A percentile compares a stretch with the other conserved stretches of the same genome.
phyloP scores from a whole-genome alignment of 345 rosid genomes.

The Salix arbutifolia region DNA sequence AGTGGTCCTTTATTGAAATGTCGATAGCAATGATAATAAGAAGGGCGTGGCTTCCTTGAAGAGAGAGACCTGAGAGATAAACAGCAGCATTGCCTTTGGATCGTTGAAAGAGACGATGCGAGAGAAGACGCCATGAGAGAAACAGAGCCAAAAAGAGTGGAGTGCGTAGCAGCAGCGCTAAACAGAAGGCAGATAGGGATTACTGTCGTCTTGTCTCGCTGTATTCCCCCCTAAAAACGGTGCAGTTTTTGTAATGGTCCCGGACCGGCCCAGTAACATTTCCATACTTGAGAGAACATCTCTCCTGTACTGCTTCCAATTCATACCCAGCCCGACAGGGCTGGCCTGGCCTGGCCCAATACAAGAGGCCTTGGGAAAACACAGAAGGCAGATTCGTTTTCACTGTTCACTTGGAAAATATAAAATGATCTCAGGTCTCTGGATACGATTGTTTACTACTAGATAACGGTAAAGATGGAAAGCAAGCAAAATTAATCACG shows the following conservation, averaged over 20 bases:
- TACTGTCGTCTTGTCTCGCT: too few relatives aligned
- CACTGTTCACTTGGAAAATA: too few relatives aligned
- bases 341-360: too few relatives aligned
- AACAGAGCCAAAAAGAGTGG: background rate
- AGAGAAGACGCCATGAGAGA: conserved; percentile 60
- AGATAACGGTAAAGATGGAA: too few relatives aligned
- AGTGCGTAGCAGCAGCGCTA: background rate
- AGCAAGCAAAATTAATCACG: background rate
- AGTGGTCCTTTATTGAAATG: conserved; percentile 17
- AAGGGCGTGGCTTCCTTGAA: conserved; percentile 19
- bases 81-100: conserved; percentile 39
- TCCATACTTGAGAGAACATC: too few relatives aligned
- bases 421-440: too few relatives aligned
- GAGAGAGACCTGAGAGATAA: conserved; percentile 35
- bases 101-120: conserved; percentile 55
- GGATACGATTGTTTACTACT: too few relatives aligned
- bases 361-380: too few relatives aligned
- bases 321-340: too few relatives aligned
- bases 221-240: background rate
- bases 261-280: too few relatives aligned
- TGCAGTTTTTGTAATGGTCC: background rate
- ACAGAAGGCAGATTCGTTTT: too few relatives aligned
- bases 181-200: background rate
- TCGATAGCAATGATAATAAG: conserved; percentile 15
- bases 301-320: too few relatives aligned